phyloP scores from a whole-genome alignment of 306 rosid species.

The Abrus precatorius region DNA sequence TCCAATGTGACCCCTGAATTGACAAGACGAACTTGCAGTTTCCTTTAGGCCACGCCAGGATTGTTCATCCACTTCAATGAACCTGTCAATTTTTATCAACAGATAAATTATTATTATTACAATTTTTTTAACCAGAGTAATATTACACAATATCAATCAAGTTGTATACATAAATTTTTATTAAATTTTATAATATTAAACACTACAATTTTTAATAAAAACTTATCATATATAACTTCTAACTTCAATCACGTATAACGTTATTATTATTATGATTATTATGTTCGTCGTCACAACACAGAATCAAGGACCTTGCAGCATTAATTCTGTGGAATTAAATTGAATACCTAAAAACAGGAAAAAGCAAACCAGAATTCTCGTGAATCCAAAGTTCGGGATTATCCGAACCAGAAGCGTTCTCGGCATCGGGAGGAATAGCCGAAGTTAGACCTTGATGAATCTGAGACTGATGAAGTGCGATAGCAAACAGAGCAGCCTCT shows the following conservation, averaged over 20 bases:
- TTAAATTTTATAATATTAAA: too few species aligned
- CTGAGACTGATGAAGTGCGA: constrained; percentile 69
- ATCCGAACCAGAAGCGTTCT: constrained; percentile 48
- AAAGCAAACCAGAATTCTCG: constrained; percentile 60
- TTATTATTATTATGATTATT: neutral
- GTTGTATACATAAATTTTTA: too few species aligned
- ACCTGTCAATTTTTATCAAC: constrained; percentile 48
- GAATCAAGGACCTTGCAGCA: constrained; percentile 21
- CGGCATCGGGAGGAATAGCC: constrained; percentile 5
- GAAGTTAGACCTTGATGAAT: constrained; percentile 48
- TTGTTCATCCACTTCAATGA: constrained; percentile 62
- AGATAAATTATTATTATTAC: neutral
- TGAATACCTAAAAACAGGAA: constrained; percentile 63
- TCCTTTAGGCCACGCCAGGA: constrained; percentile 62
- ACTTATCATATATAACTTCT: too few species aligned
- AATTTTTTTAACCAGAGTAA: neutral
- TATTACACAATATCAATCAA: too few species aligned
- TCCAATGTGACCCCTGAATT: constrained; percentile 60
- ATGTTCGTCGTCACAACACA: neutral
- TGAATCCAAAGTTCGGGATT: constrained; percentile 56
- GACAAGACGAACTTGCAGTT: constrained; percentile 62
- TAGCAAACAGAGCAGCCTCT: constrained; percentile 60
- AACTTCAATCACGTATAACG: too few species aligned
- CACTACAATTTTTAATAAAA: too few species aligned
- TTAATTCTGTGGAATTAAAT: neutral